Evolutionary conservation across 345 rosid species (phyloP).

Genomic region (Eucalyptus cloeziana): DNA sequence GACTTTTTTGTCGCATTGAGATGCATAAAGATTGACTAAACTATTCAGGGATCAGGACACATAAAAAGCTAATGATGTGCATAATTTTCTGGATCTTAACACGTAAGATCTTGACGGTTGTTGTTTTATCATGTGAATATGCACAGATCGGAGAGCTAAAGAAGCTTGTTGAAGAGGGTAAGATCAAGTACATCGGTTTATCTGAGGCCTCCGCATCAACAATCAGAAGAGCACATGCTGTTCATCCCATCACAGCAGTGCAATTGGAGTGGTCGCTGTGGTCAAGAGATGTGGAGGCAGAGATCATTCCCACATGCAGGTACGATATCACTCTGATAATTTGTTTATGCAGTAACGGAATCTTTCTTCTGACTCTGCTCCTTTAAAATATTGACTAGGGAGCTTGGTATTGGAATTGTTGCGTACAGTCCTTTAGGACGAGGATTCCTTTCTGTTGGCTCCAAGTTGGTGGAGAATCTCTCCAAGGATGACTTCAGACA

Average conservation of each 20-base stretch:
- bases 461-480: slow-evolving; percentile 41
- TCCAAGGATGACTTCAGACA: slow-evolving; percentile 33
- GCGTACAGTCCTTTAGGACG: slow-evolving; percentile 64
- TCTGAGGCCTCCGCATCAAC: slow-evolving; percentile 80
- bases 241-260: slow-evolving; percentile 69
- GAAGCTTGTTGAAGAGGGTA: slow-evolving; percentile 69
- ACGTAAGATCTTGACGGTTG: background rate
- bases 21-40: background rate
- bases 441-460: slow-evolving; percentile 54
- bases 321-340: background rate
- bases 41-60: background rate
- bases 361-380: background rate
- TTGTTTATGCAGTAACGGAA: background rate
- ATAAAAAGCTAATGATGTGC: background rate
- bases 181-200: slow-evolving; percentile 57
- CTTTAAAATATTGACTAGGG: slow-evolving; percentile 16
- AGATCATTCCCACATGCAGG: slow-evolving; percentile 38
- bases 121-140: background rate
- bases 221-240: slow-evolving; percentile 72
- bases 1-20: background rate
- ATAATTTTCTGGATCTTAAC: background rate
- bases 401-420: slow-evolving; percentile 70
- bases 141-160: slow-evolving; percentile 45
- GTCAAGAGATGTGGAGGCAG: slow-evolving; percentile 74
- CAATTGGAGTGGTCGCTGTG: slow-evolving; percentile 85